Percentiles rank a stretch among this genome's conserved stretches.
Evolutionary conservation across 306 rosid genomes (phyloP).

Genomic region (Citrullus mucosospermus): DNA sequence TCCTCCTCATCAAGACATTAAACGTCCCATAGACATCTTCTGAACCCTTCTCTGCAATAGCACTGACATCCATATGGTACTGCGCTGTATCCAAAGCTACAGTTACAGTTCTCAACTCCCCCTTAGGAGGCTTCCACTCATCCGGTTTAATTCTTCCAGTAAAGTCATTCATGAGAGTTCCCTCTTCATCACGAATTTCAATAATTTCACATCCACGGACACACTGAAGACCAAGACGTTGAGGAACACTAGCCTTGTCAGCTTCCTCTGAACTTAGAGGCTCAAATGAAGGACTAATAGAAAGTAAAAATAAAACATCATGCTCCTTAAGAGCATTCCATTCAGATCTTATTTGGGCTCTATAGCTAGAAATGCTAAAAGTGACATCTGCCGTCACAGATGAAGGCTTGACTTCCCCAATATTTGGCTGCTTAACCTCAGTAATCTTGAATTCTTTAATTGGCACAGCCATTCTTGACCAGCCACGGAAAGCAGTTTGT

Average conservation of each 20-base stretch:
- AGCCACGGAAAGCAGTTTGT: conserved; percentile 84
- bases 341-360: conserved; percentile 83
- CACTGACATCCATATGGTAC: conserved; percentile 88
- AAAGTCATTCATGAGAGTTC: conserved; percentile 90
- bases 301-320: conserved; percentile 83
- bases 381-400: conserved; percentile 85
- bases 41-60: conserved; percentile 76
- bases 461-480: conserved; percentile 99
- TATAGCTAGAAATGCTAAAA: conserved; percentile 80
- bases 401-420: conserved; percentile 95
- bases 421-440: conserved; percentile 88
- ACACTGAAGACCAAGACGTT: conserved; percentile 83
- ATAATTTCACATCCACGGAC: conserved; percentile 93
- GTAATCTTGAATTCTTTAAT: conserved; percentile 66
- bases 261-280: conserved; percentile 87
- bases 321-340: conserved; percentile 96
- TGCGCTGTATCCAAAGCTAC: conserved; percentile 98
- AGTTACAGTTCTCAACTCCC: conserved; percentile 87
- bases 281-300: conserved; percentile 80
- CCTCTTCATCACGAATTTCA: conserved; percentile 89
- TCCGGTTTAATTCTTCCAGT: conserved; percentile 85
- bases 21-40: conserved; percentile 95
- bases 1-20: conserved; percentile 89
- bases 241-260: conserved; percentile 76
- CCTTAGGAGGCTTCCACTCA: conserved; percentile 99